Evolutionary conservation across 257 asterid genomes (phyloP).

Genomic region (Oldenlandia corymbosa): DNA sequence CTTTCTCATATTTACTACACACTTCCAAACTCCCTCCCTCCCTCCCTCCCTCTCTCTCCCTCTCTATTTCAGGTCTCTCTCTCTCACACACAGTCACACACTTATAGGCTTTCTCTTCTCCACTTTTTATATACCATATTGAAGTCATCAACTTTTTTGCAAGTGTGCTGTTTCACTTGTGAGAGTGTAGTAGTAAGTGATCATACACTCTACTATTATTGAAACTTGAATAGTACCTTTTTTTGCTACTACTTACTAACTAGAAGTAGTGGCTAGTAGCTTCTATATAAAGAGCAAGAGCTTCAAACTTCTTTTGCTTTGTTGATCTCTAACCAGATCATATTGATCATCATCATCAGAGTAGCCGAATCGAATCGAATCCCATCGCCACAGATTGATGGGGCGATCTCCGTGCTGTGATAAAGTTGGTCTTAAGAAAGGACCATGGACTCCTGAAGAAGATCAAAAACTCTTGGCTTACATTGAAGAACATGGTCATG

Average conservation of each 20-base stretch:
- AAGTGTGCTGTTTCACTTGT: background rate
- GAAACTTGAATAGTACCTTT: too few relatives aligned
- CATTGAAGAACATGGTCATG: slow-evolving; percentile 85
- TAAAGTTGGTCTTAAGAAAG: slow-evolving; percentile 76
- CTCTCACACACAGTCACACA: background rate
- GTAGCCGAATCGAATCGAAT: too few relatives aligned
- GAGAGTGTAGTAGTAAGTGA: too few relatives aligned
- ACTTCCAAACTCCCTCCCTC: slow-evolving; percentile 1
- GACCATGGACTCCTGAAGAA: slow-evolving; percentile 97
- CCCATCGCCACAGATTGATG: slow-evolving; percentile 41
- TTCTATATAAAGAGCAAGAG: slow-evolving; percentile 17
- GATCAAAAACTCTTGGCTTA: slow-evolving; percentile 81
- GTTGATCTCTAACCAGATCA: too few relatives aligned
- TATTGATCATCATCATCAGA: background rate
- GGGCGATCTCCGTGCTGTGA: slow-evolving; percentile 95
- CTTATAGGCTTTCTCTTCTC: background rate
- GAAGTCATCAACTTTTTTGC: background rate
- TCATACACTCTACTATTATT: too few relatives aligned
- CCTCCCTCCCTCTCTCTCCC: background rate
- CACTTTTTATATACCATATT: background rate
- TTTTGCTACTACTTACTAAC: too few relatives aligned
- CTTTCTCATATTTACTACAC: slow-evolving; percentile 19
- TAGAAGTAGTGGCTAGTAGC: background rate
- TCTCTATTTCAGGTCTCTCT: slow-evolving; percentile 4
- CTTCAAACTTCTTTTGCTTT: slow-evolving; percentile 8